A percentile compares a stretch with the other conserved stretches of the same genome.
Conservation (phyloP, 768 basidiomycete species). For the Leccinum sublutescens region DNA sequence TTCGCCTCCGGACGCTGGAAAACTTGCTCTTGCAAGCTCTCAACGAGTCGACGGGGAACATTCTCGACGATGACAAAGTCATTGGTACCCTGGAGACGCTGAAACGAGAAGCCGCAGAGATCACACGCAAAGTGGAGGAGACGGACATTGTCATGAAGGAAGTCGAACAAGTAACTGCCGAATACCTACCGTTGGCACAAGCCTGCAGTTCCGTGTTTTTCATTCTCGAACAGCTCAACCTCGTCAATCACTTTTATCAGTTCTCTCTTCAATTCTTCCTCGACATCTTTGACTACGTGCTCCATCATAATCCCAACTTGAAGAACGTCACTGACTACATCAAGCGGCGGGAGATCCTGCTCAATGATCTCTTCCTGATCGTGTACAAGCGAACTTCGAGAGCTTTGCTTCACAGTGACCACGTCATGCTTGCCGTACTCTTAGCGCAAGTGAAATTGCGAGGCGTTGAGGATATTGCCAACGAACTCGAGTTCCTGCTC, state of each 20-base stretch:
- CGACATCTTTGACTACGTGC: constrained; percentile 94
- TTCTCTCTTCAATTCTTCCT: constrained; percentile 98
- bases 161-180: constrained; percentile 92
- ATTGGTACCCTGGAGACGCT: constrained; percentile 94
- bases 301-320: constrained; percentile 90
- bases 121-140: constrained; percentile 93
- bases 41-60: constrained; percentile 96
- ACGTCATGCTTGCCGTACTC: constrained; percentile 86
- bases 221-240: constrained; percentile 90
- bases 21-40: constrained; percentile 90
- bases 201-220: constrained; percentile 98
- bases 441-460: constrained; percentile 87
- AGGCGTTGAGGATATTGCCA: constrained; percentile 72
- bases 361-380: constrained; percentile 85
- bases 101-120: constrained; percentile 94
- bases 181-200: constrained; percentile 92
- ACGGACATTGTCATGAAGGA: constrained; percentile 95
- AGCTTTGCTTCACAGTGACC: constrained; percentile 85
- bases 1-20: constrained; percentile 89
- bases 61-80: constrained; percentile 98
- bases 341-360: constrained; percentile 72
- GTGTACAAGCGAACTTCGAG: constrained; percentile 89
- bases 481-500: constrained; percentile 89
- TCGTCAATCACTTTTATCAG: constrained; percentile 97
- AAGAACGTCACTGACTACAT: constrained; percentile 72